Conservation (phyloP, 139 green algal species). For the Marvania coccoides region DNA sequence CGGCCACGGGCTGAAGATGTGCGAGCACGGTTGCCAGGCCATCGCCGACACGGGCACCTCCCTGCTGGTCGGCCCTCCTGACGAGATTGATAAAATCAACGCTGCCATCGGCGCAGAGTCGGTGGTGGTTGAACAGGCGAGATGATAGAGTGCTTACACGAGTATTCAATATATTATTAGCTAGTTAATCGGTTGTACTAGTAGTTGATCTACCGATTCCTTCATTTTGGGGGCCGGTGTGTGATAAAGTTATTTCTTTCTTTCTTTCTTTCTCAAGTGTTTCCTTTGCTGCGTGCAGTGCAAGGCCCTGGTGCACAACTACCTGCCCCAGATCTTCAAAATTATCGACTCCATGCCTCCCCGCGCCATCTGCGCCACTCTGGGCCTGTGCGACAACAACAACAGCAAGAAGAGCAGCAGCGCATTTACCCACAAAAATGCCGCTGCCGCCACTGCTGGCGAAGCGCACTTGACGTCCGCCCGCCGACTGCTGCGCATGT, state of each 20-base stretch:
- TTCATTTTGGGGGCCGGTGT: background rate
- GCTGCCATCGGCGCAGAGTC: constrained; percentile 47
- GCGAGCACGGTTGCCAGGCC: constrained; percentile 66
- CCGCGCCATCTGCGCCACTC: constrained; percentile 36
- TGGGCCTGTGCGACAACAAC: constrained; percentile 25
- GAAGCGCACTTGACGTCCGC: background rate
- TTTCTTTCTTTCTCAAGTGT: background rate
- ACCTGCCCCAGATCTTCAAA: constrained; percentile 66
- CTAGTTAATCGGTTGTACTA: no score
- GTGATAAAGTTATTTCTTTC: background rate
- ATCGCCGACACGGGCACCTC: constrained; percentile 93
- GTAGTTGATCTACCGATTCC: no score
- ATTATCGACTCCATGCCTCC: constrained; percentile 48
- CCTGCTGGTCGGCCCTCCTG: constrained; percentile 65
- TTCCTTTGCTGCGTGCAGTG: constrained; percentile 68
- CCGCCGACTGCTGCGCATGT: constrained; percentile 19
- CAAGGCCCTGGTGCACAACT: constrained; percentile 57
- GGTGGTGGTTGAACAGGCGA: constrained; percentile 49
- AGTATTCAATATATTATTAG: no score
- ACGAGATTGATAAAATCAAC: constrained; percentile 76
- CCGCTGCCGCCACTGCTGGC: no score
- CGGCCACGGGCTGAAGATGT: constrained; percentile 16
- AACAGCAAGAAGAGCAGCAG: background rate
- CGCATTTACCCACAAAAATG: no score
- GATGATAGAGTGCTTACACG: no score